Percentiles rank a stretch among this genome's conserved stretches.
phyloP scores from a whole-genome alignment of 345 rosid species.

The Draba incana region DNA sequence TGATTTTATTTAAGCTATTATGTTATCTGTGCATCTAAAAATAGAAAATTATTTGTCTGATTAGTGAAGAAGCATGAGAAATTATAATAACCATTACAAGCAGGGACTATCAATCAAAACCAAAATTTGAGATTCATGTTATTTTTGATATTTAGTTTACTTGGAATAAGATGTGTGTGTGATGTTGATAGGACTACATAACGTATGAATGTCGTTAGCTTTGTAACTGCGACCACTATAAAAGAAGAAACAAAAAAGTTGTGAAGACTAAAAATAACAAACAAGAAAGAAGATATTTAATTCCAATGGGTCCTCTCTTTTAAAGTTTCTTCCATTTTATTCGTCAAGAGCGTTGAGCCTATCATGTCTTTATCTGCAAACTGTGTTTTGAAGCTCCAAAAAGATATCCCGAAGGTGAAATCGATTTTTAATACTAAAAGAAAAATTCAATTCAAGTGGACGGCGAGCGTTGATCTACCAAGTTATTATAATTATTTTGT shows the following conservation, averaged over 20 bases:
- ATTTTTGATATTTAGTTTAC: neutral
- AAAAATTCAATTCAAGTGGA: neutral
- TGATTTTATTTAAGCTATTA: slow-evolving; percentile 1
- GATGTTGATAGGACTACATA: slow-evolving; percentile 26
- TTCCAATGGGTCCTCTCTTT: slow-evolving; percentile 1
- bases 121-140: neutral
- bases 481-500: neutral
- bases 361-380: neutral
- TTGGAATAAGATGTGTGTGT: neutral
- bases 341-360: neutral
- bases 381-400: neutral
- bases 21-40: neutral
- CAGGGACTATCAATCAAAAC: slow-evolving; percentile 12
- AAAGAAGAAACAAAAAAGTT: neutral
- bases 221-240: slow-evolving; percentile 29
- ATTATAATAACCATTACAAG: neutral
- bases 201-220: slow-evolving; percentile 24
- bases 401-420: neutral
- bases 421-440: neutral
- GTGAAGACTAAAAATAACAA: neutral
- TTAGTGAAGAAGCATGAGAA: neutral
- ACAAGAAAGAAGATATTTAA: neutral
- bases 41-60: neutral
- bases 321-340: neutral
- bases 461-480: slow-evolving; percentile 9